Evolutionary conservation across 2,329 filamentous ascomycete genomes (phyloP), one percentile per base, ranked within the genome.

Genomic region (Arthroderma sp.): DNA sequence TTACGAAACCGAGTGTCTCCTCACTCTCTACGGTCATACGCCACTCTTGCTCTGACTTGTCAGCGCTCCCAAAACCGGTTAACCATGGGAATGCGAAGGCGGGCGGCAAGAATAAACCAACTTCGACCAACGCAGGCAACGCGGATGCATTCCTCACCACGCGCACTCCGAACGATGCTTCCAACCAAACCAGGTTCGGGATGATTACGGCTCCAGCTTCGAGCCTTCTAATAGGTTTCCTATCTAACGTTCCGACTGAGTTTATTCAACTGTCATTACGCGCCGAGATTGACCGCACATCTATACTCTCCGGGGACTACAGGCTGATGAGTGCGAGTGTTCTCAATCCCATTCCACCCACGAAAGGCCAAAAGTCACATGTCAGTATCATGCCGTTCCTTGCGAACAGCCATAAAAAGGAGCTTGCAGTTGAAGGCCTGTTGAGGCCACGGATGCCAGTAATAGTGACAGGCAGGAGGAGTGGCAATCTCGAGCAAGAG

Each of bases 331-430:
- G 91, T 7, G 78, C 86, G 4, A 89, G 85, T 59, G 79, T 93
- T 8, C 68, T 95, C 47, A 86, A 91, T 61, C 85, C 86, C 0
- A 77, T 80, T 61, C 66, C 78, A 50, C 69, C 79, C 56, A 68
- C 75, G 55, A 72, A 79, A 57, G 75, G 80, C 36, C 70, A 77
- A 50, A 68, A 66, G 34, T 74, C 77, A 42, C 76, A 79, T 48
- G 72, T 83, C 29, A 91, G 81, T 59, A 81, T 94, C 40, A 64
- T 94, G 40, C 88, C 89, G 0, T 83, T 94, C 54, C 67, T 95
- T 28, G 75, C 78, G 5, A 74, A 79, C 44, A 73, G 76, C 42
- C 84, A 79, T 54, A 71, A 78, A 0, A 61, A 72, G 7, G 75
- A 81, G 41, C 69, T 75, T 46, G 74, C 73, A 10, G 76, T 91